Evolutionary conservation across 2,329 filamentous ascomycete genomes (phyloP), one percentile per base, ranked within the genome.

Genomic region (Cucurbitaria berberidis): DNA sequence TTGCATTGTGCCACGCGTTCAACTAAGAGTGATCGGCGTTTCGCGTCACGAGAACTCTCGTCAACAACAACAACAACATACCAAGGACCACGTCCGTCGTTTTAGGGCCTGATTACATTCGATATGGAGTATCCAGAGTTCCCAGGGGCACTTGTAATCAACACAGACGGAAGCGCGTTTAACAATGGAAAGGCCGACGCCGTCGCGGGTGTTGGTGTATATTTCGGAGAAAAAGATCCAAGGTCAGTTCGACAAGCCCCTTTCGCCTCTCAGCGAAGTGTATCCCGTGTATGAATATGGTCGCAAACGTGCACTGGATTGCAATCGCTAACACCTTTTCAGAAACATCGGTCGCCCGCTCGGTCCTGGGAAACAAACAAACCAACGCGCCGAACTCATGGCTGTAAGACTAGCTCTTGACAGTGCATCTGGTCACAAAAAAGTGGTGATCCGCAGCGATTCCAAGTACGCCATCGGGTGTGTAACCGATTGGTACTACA

Each of bases 381-480:
- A 97, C 72, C 90, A 97, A 73, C 89, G 93, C 1, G 93, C 92
- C 11, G 93, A 97, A 77, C 80, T 97, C 54, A 92, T 89, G 18
- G 93, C 90, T 3, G 88, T 96, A 57, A 83, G 6, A 16, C 6
- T 34, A n/a, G 30, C 30, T 8, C 30, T 34, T 15, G 30, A 34
- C 2, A 34, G 16, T n/a, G 30, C 15, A 5, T 4, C 13, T 3
- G 3, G n/a, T 8, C 5, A 4, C 13, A 1, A 10, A n/a, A 8
- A 34, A 3, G 30, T 34, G 3, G 13, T 34, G 13, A 34, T 34
- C 30, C 30, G 30, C 30, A 34, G 30, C 30, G 30, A 34, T 13
- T 34, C 30, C 30, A n/a, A 6, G 3, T 34, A 34, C 30, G 11
- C 30, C 30, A 34, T 34, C 8, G 13, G 16, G 13, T n/a, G 13